Conservation (phyloP, 345 rosid species). For the Carallia pectinifolia region DNA sequence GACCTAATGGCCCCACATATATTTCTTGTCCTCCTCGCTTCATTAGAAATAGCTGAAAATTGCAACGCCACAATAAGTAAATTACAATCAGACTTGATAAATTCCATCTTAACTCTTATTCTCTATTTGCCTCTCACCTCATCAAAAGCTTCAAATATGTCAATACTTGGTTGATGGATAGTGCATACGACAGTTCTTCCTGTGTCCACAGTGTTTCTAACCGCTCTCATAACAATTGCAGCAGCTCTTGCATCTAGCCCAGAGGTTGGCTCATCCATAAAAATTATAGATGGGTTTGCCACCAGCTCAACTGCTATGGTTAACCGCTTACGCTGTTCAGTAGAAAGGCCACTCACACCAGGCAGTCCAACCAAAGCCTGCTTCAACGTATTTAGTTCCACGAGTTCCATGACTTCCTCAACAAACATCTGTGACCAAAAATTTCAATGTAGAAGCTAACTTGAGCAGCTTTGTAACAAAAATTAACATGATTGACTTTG, state of each 20-base stretch:
- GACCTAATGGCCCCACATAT: constrained; percentile 79
- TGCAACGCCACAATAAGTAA: background rate
- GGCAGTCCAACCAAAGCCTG: constrained; percentile 74
- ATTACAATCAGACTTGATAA: background rate
- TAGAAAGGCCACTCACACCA: constrained; percentile 76
- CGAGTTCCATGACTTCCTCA: constrained; percentile 87
- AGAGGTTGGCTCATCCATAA: constrained; percentile 98
- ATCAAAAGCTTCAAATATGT: constrained; percentile 83
- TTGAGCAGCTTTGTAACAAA: background rate
- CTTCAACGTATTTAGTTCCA: constrained; percentile 58
- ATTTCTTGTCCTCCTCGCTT: constrained; percentile 82
- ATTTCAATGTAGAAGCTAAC: background rate
- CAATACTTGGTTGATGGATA: constrained; percentile 87
- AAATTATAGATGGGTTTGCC: constrained; percentile 89
- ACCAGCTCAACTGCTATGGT: constrained; percentile 92
- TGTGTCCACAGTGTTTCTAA: constrained; percentile 79
- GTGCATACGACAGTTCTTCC: constrained; percentile 90
- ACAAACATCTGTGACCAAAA: constrained; percentile 18
- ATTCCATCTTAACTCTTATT: background rate
- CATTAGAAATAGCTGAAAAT: constrained; percentile 60
- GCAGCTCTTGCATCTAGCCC: constrained; percentile 98
- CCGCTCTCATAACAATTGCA: constrained; percentile 89
- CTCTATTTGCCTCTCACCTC: constrained; percentile 45
- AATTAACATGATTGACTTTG: background rate
- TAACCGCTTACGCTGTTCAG: constrained; percentile 82